phyloP scores from a whole-genome alignment of 78 protist genomes.

The Dictyostelium firmibasis region DNA sequence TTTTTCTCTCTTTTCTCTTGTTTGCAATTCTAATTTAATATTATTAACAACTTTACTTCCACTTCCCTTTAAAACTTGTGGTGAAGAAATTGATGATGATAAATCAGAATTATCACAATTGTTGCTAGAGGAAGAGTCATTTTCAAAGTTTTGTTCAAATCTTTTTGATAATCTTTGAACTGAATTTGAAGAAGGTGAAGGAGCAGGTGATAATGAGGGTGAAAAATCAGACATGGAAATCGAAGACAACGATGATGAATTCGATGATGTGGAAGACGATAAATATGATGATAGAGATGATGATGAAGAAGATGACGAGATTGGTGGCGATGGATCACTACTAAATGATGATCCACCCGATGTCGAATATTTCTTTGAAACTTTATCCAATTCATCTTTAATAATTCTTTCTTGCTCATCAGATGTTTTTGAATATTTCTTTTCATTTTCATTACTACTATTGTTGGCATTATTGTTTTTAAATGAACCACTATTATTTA shows the following conservation, averaged over 20 bases:
- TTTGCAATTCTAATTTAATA: neutral
- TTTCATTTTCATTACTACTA: neutral
- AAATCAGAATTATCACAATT: neutral
- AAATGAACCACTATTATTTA: neutral
- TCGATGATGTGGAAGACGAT: neutral
- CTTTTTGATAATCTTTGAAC: conserved; percentile 54
- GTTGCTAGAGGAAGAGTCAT: neutral
- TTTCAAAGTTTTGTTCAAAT: conserved; percentile 25
- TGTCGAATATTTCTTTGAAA: conserved; percentile 19
- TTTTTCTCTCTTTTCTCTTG: conserved; percentile 15
- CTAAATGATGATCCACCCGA: neutral
- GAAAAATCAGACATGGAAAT: neutral
- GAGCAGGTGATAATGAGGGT: neutral
- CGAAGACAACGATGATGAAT: neutral
- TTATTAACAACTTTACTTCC: neutral
- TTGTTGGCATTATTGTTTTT: neutral
- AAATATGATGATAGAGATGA: neutral
- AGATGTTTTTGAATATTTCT: conserved; percentile 58
- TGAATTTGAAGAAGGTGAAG: conserved; percentile 14
- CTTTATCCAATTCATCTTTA: conserved; percentile 44
- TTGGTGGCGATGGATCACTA: neutral
- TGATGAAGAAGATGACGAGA: neutral
- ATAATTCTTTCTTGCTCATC: conserved; percentile 60
- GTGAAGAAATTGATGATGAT: neutral
- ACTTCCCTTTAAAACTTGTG: neutral